phyloP scores from a whole-genome alignment of 2,329 filamentous ascomycete genomes.

The Sporothrix protearum region DNA sequence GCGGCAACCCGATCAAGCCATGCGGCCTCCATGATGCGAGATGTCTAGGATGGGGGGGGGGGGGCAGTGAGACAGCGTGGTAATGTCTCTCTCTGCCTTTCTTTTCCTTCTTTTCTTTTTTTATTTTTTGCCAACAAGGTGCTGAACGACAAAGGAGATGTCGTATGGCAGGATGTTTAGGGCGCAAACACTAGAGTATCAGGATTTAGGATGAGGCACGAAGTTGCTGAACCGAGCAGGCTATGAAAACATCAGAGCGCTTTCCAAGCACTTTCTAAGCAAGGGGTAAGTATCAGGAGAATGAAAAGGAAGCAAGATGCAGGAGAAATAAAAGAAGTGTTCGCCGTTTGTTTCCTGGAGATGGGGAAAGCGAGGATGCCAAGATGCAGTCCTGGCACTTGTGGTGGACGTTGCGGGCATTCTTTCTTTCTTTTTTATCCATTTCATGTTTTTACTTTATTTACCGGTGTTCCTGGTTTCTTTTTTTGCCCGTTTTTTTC shows the following conservation, averaged over 20 bases:
- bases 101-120: neutral
- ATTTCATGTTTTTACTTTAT: neutral
- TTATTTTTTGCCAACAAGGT: neutral
- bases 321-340: neutral
- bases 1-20: conserved; percentile 2
- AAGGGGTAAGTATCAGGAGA: neutral
- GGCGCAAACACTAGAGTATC: neutral
- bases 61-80: conserved; percentile 1
- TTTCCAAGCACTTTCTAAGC: neutral
- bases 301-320: conserved; percentile 4
- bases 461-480: neutral
- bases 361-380: neutral
- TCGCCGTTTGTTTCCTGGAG: neutral
- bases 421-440: neutral
- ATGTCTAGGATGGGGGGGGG: neutral
- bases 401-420: neutral
- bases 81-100: no score
- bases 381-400: neutral
- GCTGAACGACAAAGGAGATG: neutral
- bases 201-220: neutral
- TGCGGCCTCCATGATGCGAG: conserved; percentile 6
- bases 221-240: no score
- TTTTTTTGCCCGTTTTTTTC: conserved; percentile 1
- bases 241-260: neutral
- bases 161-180: neutral